Percentiles rank a stretch among this genome's conserved stretches.
Conservation (phyloP, 2,329 filamentous ascomycete genomes). For the Orbilia blumenaviensis region DNA sequence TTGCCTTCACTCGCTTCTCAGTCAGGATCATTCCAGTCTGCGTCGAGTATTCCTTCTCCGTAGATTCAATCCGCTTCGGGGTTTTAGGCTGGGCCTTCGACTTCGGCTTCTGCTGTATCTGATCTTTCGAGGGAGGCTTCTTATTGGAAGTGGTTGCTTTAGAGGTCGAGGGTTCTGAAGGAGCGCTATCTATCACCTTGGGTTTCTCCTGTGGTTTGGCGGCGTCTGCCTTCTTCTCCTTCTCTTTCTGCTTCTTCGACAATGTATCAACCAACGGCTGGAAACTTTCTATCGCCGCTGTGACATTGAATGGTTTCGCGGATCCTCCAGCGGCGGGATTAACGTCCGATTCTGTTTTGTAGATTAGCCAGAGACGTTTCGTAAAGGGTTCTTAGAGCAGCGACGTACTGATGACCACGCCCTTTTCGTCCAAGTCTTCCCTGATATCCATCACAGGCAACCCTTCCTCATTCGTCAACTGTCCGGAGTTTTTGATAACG, state of each 20-base stretch:
- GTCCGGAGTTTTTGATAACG: slow-evolving; percentile 69
- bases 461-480: slow-evolving; percentile 70
- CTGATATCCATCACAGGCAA: slow-evolving; percentile 88
- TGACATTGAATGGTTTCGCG: slow-evolving; percentile 46
- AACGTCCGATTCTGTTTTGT: slow-evolving; percentile 30
- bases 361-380: background rate
- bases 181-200: background rate
- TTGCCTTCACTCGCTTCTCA: slow-evolving; percentile 42
- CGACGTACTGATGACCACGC: slow-evolving; percentile 71
- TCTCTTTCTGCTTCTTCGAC: slow-evolving; percentile 53
- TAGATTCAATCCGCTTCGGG: slow-evolving; percentile 48
- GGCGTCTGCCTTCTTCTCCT: background rate
- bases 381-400: background rate
- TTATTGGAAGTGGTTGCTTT: slow-evolving; percentile 7
- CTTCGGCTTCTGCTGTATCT: slow-evolving; percentile 44
- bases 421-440: slow-evolving; percentile 90
- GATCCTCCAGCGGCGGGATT: slow-evolving; percentile 17
- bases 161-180: background rate
- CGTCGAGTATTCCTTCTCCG: slow-evolving; percentile 45
- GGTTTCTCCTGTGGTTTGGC: slow-evolving; percentile 17
- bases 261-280: slow-evolving; percentile 53
- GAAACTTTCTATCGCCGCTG: slow-evolving; percentile 50
- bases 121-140: slow-evolving; percentile 35
- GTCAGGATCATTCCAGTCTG: slow-evolving; percentile 46
- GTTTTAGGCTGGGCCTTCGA: slow-evolving; percentile 32